Percentiles rank a stretch among this genome's conserved stretches.
phyloP scores from a whole-genome alignment of 2,329 filamentous ascomycete genomes.

The Hymenoscyphus linearis region DNA sequence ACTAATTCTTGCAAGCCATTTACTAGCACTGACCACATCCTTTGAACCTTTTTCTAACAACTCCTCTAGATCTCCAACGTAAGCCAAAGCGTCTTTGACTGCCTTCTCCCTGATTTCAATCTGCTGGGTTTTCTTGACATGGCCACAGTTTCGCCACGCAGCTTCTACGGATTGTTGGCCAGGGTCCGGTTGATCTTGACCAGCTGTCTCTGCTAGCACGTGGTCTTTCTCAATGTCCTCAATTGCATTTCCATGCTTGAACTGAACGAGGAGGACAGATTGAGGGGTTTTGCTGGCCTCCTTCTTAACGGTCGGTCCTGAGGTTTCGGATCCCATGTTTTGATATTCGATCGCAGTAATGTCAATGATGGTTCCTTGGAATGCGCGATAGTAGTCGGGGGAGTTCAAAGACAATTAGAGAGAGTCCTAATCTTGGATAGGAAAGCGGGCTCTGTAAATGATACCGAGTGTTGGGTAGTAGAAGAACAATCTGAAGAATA shows the following conservation, averaged over 20 bases:
- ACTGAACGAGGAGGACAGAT: too few species aligned
- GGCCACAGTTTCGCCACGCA: not conserved
- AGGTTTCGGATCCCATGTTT: too few species aligned
- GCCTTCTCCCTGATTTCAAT: constrained; percentile 1
- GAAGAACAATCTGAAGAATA: not conserved
- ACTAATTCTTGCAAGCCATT: not conserved
- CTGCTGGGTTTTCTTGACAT: not conserved
- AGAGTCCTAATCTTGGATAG: too few species aligned
- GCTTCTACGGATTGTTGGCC: not conserved
- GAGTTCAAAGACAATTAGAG: too few species aligned
- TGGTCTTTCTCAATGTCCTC: too few species aligned
- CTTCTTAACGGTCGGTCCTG: too few species aligned
- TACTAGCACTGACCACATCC: not conserved
- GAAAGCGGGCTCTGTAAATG: not conserved
- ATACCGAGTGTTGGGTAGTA: not conserved
- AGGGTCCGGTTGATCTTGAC: not conserved
- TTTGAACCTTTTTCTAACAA: not conserved
- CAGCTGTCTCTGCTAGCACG: too few species aligned
- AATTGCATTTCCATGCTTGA: too few species aligned
- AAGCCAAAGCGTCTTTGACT: constrained; percentile 1
- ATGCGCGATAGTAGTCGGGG: too few species aligned
- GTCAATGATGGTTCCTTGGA: too few species aligned
- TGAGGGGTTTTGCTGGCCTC: too few species aligned
- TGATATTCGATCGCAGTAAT: not conserved
- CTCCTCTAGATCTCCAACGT: not conserved